Evolutionary conservation across 2,329 filamentous ascomycete genomes (phyloP).

Genomic region (Teratosphaeria gauchensis): DNA sequence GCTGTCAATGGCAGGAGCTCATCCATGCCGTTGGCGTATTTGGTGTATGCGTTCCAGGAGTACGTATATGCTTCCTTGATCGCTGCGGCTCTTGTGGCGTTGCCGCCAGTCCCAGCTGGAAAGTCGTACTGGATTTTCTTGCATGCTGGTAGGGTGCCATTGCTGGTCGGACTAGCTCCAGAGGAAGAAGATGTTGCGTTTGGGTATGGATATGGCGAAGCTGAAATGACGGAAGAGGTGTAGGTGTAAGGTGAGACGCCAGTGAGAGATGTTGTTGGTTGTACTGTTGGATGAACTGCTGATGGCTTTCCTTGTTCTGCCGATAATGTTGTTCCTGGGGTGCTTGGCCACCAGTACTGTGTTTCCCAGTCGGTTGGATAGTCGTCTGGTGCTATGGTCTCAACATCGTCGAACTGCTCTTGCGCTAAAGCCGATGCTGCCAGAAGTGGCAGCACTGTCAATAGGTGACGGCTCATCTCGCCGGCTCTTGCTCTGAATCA

Average conservation of each 20-base stretch:
- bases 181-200: not conserved
- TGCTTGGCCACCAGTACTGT: not conserved
- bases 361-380: not conserved
- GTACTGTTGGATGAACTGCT: not conserved
- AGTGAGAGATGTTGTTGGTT: conserved; percentile 1
- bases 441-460: not conserved
- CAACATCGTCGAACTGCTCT: not conserved
- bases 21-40: conserved; percentile 48
- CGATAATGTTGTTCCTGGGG: not conserved
- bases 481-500: not conserved
- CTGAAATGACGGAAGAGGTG: not conserved
- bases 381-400: not conserved
- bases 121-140: conserved; percentile 7
- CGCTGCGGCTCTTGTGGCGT: conserved; percentile 26
- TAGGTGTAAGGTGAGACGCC: conserved; percentile 3
- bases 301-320: conserved; percentile 1
- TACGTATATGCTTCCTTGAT: conserved; percentile 64
- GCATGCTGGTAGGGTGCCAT: conserved; percentile 3
- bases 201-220: not conserved
- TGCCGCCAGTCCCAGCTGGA: conserved; percentile 3
- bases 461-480: not conserved
- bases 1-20: conserved; percentile 51
- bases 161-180: not conserved
- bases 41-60: not conserved
- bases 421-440: not conserved